Conservation (phyloP, 768 basidiomycete genomes). For the Pulveroboletus sp. region DNA sequence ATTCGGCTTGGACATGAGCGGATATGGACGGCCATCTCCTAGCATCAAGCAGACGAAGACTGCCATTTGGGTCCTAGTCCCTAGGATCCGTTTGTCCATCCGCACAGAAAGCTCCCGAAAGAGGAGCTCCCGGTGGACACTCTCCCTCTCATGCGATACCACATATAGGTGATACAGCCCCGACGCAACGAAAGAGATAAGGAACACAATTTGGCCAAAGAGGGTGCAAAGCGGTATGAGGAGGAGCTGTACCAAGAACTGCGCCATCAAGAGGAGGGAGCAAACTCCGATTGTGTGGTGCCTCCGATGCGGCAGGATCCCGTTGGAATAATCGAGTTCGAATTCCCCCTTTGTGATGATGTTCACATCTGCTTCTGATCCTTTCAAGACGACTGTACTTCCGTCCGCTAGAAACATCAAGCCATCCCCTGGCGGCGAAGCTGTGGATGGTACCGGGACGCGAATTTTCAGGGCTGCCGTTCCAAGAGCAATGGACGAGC, state of each 20-base stretch:
- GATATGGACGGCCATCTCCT: constrained; percentile 3
- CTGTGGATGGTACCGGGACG: constrained; percentile 20
- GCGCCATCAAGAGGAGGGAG: constrained; percentile 26
- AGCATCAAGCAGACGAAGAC: constrained; percentile 26
- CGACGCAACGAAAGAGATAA: constrained; percentile 27
- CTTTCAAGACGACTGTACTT: constrained; percentile 26
- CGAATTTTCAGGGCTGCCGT: constrained; percentile 24
- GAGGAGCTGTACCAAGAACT: constrained; percentile 32
- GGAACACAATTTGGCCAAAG: constrained; percentile 33
- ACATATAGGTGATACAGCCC: constrained; percentile 33
- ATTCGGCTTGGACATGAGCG: constrained; percentile 1
- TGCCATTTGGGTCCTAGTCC: constrained; percentile 29
- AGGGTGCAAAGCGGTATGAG: constrained; percentile 28
- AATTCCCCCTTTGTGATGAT: constrained; percentile 32
- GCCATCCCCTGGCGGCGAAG: constrained; percentile 31
- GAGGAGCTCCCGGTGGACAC: constrained; percentile 19
- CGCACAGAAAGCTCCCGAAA: constrained; percentile 1
- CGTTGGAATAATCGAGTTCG: constrained; percentile 21
- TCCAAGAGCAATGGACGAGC: constrained; percentile 28
- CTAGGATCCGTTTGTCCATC: constrained; percentile 13
- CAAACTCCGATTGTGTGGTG: constrained; percentile 17
- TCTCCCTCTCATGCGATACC: constrained; percentile 29
- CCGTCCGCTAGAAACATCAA: constrained; percentile 20
- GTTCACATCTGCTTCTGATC: constrained; percentile 27
- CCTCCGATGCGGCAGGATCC: constrained; percentile 2